Evolutionary conservation across 345 rosid species (phyloP).

Genomic region (Salix suchowensis): DNA sequence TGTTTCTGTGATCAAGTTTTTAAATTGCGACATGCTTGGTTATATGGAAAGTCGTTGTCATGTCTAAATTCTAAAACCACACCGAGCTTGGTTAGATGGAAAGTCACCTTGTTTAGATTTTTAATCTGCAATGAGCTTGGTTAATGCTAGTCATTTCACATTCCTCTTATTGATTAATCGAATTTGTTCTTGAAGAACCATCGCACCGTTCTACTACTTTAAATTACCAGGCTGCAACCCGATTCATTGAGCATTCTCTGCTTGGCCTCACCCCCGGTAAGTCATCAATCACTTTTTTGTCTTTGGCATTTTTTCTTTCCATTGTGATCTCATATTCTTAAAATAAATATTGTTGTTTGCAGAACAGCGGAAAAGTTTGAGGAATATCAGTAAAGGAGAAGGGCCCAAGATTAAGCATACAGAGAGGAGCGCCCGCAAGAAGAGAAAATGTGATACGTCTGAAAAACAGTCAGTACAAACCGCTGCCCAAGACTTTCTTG

Average conservation of each 20-base stretch:
- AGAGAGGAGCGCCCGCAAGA: constrained; percentile 45
- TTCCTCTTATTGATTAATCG: background rate
- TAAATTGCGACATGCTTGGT: background rate
- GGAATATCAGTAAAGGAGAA: constrained; percentile 64
- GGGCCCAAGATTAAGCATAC: constrained; percentile 41
- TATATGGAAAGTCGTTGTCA: background rate
- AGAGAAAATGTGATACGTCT: constrained; percentile 69
- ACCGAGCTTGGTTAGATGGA: background rate
- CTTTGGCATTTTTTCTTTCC: background rate
- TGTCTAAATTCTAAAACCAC: background rate
- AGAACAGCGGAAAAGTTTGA: constrained; percentile 73
- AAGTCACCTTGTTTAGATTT: background rate
- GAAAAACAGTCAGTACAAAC: constrained; percentile 56
- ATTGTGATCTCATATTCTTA: constrained; percentile 7
- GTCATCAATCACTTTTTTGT: constrained; percentile 14
- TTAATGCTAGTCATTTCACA: background rate
- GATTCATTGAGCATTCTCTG: constrained; percentile 83
- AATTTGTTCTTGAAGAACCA: constrained; percentile 50
- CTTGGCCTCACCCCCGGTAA: constrained; percentile 79
- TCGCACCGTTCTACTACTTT: constrained; percentile 64
- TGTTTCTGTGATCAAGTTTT: background rate
- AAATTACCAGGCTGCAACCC: constrained; percentile 80
- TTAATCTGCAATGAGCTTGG: background rate
- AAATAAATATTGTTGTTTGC: constrained; percentile 13
- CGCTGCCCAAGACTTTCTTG: constrained; percentile 82